These are phyloP conservation scores for Rhizopogon sp. DNA, from an alignment of 768 basidiomycete genomes.

Conservation along the genomic window DNA sequence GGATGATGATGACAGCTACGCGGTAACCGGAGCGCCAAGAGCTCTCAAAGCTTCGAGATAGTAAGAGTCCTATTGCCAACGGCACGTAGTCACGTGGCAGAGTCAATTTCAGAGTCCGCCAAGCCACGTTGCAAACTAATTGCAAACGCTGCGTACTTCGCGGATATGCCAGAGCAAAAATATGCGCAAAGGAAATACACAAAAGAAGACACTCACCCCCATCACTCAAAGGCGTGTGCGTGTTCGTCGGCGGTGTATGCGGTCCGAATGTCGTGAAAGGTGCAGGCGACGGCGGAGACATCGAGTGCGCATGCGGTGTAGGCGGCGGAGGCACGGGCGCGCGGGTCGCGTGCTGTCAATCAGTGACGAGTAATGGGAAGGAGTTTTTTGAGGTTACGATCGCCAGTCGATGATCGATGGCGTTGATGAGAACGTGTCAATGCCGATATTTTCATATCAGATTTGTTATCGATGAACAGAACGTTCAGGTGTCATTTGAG, in stretches of 20 bases:
- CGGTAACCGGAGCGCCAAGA: too few species aligned
- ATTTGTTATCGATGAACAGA: neutral
- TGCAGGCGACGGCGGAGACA: slow-evolving; percentile 14
- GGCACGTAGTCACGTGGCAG: neutral
- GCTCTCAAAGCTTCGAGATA: too few species aligned
- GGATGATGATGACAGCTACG: too few species aligned
- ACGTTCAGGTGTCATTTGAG: neutral
- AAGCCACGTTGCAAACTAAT: neutral
- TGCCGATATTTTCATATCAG: neutral
- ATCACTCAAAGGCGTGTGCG: slow-evolving; percentile 22
- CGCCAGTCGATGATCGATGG: too few species aligned
- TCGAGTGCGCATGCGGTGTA: slow-evolving; percentile 7
- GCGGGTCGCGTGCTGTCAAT: slow-evolving; percentile 12
- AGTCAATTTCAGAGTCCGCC: neutral
- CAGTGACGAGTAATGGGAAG: neutral
- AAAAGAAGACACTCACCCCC: slow-evolving; percentile 15
- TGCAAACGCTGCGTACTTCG: neutral
- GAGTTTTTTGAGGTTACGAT: neutral
- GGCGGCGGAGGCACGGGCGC: neutral
- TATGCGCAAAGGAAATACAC: neutral
- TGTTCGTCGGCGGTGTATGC: slow-evolving; percentile 17
- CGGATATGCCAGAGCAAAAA: neutral
- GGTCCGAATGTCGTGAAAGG: slow-evolving; percentile 10
- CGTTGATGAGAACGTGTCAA: neutral
- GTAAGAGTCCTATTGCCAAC: too few species aligned